These are phyloP conservation scores for Kluyveromyces sp. DNA, from an alignment of 1,139 yeast genomes.

Conservation along the genomic window DNA sequence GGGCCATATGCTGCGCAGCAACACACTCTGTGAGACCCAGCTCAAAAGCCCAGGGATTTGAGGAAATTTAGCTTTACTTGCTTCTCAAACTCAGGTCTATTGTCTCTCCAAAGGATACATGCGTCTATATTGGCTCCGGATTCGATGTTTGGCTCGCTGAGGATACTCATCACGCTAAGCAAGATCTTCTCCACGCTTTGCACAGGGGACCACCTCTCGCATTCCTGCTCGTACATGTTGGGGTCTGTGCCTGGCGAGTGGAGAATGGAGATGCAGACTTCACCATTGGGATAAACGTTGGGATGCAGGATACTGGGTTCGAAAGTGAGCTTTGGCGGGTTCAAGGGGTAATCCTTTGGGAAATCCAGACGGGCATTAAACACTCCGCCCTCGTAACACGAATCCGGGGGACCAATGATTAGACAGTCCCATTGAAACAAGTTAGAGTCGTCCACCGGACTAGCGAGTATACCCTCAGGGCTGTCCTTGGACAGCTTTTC, in stretches of 20 bases:
- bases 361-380: constrained; percentile 79
- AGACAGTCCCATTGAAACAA: constrained; percentile 87
- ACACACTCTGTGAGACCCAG: too few relatives aligned
- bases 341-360: constrained; percentile 85
- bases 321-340: constrained; percentile 82
- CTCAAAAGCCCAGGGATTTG: constrained; percentile 29
- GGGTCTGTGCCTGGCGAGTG: constrained; percentile 98
- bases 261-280: constrained; percentile 88
- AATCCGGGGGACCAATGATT: constrained; percentile 86
- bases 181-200: constrained; percentile 94
- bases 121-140: constrained; percentile 98
- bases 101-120: constrained; percentile 87
- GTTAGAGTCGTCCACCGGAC: constrained; percentile 78
- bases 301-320: constrained; percentile 88
- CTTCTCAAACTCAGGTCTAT: constrained; percentile 57
- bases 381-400: constrained; percentile 72
- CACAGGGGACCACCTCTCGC: constrained; percentile 97
- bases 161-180: constrained; percentile 87
- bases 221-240: constrained; percentile 86
- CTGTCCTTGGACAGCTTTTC: constrained; percentile 80
- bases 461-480: constrained; percentile 94
- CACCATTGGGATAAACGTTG: constrained; percentile 87
- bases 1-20: neutral
- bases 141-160: constrained; percentile 94
- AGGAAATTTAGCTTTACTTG: constrained; percentile 41